phyloP scores from a whole-genome alignment of 176 grass and related monocot genomes.

The Musa schizocarpa region DNA sequence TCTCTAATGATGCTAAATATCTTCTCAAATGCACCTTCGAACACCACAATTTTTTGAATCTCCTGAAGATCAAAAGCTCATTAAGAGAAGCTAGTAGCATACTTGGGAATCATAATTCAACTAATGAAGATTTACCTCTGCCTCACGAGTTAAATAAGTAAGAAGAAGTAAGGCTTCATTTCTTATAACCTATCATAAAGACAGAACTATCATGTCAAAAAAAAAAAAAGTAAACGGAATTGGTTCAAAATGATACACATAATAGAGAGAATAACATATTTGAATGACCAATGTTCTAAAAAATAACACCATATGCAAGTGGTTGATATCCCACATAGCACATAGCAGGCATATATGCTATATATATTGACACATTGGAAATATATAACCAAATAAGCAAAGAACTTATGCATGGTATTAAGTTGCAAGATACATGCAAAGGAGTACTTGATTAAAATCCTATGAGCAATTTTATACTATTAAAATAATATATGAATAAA shows the following conservation, averaged over 20 bases:
- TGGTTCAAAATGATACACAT: neutral
- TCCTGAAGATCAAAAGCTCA: slow-evolving; percentile 44
- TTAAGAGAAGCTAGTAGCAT: slow-evolving; percentile 3
- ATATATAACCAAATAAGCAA: too few species aligned
- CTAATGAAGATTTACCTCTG: slow-evolving; percentile 47
- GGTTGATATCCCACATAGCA: neutral
- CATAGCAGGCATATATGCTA: neutral
- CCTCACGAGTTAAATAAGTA: slow-evolving; percentile 91
- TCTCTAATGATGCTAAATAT: slow-evolving; percentile 99
- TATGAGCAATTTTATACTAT: too few species aligned
- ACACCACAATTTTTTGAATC: slow-evolving; percentile 99
- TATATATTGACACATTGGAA: too few species aligned
- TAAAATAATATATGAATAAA: too few species aligned
- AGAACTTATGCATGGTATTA: too few species aligned
- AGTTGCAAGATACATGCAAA: too few species aligned
- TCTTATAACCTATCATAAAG: slow-evolving; percentile 74
- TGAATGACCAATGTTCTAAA: neutral
- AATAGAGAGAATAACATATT: neutral
- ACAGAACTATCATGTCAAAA: slow-evolving; percentile 8
- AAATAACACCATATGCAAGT: neutral
- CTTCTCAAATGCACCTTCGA: slow-evolving; percentile 97
- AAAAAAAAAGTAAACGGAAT: neutral
- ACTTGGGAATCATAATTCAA: slow-evolving; percentile 4
- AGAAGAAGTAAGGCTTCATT: slow-evolving; percentile 97
- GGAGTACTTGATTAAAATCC: too few species aligned